A percentile compares a stretch with the other conserved stretches of the same genome.
Conservation (phyloP, 1,284 basidiomycete species). For the Leccinum angustisporum region DNA sequence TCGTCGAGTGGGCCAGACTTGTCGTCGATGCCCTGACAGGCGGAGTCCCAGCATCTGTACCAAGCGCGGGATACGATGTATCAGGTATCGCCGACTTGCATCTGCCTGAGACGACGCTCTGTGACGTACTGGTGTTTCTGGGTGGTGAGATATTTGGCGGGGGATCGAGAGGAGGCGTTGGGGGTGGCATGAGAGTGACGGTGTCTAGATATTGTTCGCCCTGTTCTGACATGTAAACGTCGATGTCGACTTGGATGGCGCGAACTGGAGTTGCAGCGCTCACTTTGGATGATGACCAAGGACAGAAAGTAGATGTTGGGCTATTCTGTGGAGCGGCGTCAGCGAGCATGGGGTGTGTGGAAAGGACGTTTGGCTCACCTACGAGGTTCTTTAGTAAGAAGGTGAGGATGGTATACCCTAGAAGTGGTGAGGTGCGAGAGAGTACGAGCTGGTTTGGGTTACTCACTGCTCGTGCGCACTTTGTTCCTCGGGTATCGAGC, state of each 20-base stretch:
- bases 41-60: conserved; percentile 74
- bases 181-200: conserved; percentile 25
- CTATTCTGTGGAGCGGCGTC: no score
- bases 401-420: background rate
- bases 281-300: no score
- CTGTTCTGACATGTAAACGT: conserved; percentile 73
- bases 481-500: conserved; percentile 87
- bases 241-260: conserved; percentile 44
- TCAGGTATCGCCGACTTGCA: conserved; percentile 74
- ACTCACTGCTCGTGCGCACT: conserved; percentile 89
- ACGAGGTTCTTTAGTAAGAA: background rate
- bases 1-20: conserved; percentile 65
- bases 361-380: no score
- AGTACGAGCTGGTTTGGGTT: background rate
- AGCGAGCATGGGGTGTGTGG: no score
- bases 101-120: conserved; percentile 43
- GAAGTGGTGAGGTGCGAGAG: background rate
- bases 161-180: conserved; percentile 24
- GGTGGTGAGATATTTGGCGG: conserved; percentile 32
- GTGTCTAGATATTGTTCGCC: conserved; percentile 43
- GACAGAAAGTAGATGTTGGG: no score
- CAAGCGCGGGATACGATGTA: conserved; percentile 71
- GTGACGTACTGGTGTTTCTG: conserved; percentile 54
- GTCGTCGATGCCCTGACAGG: conserved; percentile 62
- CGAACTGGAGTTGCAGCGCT: conserved; percentile 32